These are phyloP conservation scores for Oryza punctata DNA, from an alignment of 176 grass and related monocot genomes.

Conservation along the genomic window DNA sequence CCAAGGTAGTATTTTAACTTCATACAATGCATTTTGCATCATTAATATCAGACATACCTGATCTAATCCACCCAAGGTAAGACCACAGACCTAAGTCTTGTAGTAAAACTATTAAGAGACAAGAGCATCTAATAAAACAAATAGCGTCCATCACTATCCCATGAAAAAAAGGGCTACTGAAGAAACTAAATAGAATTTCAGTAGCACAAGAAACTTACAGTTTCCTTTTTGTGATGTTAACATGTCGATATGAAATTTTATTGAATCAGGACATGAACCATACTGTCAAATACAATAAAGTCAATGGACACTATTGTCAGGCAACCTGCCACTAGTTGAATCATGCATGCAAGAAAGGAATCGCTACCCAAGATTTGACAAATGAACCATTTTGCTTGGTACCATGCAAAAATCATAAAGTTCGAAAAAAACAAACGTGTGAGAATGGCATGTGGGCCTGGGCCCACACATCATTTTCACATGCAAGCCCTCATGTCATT, in stretches of 20 bases:
- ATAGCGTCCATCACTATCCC: constrained; percentile 8
- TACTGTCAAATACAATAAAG: constrained; percentile 12
- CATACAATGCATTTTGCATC: background rate
- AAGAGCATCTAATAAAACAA: constrained; percentile 21
- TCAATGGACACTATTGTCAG: background rate
- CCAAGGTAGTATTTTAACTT: constrained; percentile 14
- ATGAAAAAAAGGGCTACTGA: background rate
- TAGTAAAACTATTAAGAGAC: background rate
- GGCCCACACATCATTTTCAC: background rate
- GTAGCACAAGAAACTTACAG: constrained; percentile 21
- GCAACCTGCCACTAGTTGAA: constrained; percentile 13
- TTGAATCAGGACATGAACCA: constrained; percentile 24
- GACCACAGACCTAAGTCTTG: background rate
- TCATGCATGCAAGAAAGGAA: background rate
- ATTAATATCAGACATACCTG: constrained; percentile 21
- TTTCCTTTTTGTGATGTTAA: constrained; percentile 24
- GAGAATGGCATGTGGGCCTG: background rate
- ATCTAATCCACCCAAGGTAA: constrained; percentile 10
- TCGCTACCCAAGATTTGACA: background rate
- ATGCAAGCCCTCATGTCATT: background rate
- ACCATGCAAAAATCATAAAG: background rate
- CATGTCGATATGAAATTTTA: constrained; percentile 21
- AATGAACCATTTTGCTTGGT: constrained; percentile 3
- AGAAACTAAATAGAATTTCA: constrained; percentile 9
- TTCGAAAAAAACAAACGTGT: background rate